A percentile compares a stretch with the other conserved stretches of the same genome.
phyloP scores from a whole-genome alignment of 1,139 yeast species.

The Yamadazyma taylorii region DNA sequence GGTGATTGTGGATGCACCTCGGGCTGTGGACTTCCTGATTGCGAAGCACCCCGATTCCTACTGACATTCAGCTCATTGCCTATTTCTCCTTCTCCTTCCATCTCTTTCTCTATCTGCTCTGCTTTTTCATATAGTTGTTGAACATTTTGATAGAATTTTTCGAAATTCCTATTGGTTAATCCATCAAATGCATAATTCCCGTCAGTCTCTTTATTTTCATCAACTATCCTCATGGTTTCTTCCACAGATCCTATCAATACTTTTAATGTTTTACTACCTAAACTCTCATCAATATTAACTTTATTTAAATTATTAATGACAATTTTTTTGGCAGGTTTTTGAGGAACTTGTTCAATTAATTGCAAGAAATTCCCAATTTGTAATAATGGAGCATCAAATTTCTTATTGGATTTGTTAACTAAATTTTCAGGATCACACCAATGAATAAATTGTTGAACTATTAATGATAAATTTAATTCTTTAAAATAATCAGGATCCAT shows the following conservation, averaged over 20 bases:
- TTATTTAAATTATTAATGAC: conserved; percentile 55
- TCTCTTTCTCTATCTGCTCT: conserved; percentile 7
- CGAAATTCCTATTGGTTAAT: conserved; percentile 45
- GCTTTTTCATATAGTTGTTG: conserved; percentile 24
- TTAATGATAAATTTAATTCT: conserved; percentile 37
- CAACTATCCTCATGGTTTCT: conserved; percentile 32
- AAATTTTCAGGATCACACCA: conserved; percentile 86
- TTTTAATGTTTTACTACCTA: conserved; percentile 30
- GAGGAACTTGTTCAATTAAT: conserved; percentile 50
- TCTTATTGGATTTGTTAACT: conserved; percentile 36
- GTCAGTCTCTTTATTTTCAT: conserved; percentile 21
- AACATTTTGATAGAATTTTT: conserved; percentile 39
- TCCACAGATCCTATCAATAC: conserved; percentile 36
- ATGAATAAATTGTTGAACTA: conserved; percentile 72
- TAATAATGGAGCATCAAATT: conserved; percentile 41
- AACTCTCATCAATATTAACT: conserved; percentile 34
- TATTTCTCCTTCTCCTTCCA: conserved; percentile 5
- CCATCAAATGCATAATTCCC: conserved; percentile 42
- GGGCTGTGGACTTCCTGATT: background rate
- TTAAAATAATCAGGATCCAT: conserved; percentile 12
- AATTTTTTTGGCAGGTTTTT: conserved; percentile 55
- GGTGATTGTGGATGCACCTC: no score
- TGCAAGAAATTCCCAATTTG: conserved; percentile 59
- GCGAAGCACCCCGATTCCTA: background rate
- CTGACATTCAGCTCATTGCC: background rate